Evolutionary conservation across 441 rosid species (phyloP), one percentile per base, ranked within the genome.

Genomic region (Populus hybrid): DNA sequence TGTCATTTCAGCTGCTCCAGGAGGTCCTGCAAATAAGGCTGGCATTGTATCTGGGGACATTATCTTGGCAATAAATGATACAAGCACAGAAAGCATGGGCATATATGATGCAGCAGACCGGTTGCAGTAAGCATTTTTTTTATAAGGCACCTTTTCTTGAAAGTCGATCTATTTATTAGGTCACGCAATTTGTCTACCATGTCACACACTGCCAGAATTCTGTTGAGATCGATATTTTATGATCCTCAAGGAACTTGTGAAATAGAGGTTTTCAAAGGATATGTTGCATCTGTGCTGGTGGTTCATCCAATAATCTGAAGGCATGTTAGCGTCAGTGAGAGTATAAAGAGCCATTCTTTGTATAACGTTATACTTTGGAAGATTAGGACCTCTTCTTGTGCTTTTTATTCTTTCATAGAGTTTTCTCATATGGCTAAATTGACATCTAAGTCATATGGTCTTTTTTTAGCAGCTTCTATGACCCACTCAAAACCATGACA

Each of bases 31-130:
- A 59, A 77, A 85, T 73, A 92, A 87, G 68, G 95, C 98, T 75
- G 99, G 98, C 77, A 76, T 95, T 77, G 78, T 78, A 73, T 83
- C 99, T 3, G 98, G 98, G 21, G 98, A 95, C 85, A 72, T 95
- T 77, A 90, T 95, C 81, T 82, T 91, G 73, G 90, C 88, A 4
- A 94, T 94, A 77, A 89, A 90, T 87, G 79, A 90, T 63, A 80
- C 85, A 67, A 87, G 84, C 57, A 91, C 99, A 8, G 91, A 90
- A 77, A 84, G 78, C 80, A 86, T 95, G 88, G 90, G 90, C 64
- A 93, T 95, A 75, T 95, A 95, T 73, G 99, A 95, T 81, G 98
- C 97, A 80, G 99, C 99, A 42, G 92, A 87, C 77, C 84, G 87
- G 80, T 87, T 95, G 88, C 99, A 95, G 99, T 95, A 69, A 89